Percentiles rank a stretch among this genome's conserved stretches.
phyloP scores from a whole-genome alignment of 2,329 filamentous ascomycete species.

The Capronia epimyces region DNA sequence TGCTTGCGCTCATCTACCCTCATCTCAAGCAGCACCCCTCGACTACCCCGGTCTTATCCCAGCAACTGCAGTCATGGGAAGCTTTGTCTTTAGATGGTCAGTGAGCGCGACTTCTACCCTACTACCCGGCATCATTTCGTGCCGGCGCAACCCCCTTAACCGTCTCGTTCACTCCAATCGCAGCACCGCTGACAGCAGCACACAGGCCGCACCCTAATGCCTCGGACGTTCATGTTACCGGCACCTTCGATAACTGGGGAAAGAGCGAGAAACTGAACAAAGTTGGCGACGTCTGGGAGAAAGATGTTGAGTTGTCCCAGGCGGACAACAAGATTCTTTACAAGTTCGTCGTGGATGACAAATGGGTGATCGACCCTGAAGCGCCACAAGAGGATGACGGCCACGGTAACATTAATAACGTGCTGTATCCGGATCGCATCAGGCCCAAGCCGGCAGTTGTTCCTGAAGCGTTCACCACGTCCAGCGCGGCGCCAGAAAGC shows the following conservation, averaged over 20 bases:
- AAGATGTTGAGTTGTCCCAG: slow-evolving; percentile 68
- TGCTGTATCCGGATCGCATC: slow-evolving; percentile 72
- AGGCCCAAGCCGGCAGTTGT: slow-evolving; percentile 27
- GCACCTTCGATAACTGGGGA: slow-evolving; percentile 90
- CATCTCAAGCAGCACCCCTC: not conserved
- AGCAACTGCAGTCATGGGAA: slow-evolving; percentile 23
- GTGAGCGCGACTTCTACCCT: slow-evolving; percentile 6
- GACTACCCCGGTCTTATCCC: not conserved
- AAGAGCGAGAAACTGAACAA: slow-evolving; percentile 80
- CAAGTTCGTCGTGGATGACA: slow-evolving; percentile 97
- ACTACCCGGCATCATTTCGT: not conserved
- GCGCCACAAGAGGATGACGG: slow-evolving; percentile 77
- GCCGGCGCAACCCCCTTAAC: slow-evolving; percentile 8
- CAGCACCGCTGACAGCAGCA: slow-evolving; percentile 12
- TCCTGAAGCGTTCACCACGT: slow-evolving; percentile 38
- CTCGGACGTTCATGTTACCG: slow-evolving; percentile 86
- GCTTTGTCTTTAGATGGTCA: slow-evolving; percentile 29
- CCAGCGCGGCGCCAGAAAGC: slow-evolving; percentile 63
- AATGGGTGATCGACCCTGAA: slow-evolving; percentile 77
- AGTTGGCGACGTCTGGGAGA: slow-evolving; percentile 66
- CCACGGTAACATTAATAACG: slow-evolving; percentile 86
- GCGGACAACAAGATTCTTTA: slow-evolving; percentile 73
- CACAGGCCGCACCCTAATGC: slow-evolving; percentile 69
- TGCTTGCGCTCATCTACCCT: slow-evolving; percentile 4
- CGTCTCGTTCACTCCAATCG: not conserved